Conservation (phyloP, 257 asterid genomes). For the Scutellaria minor region DNA sequence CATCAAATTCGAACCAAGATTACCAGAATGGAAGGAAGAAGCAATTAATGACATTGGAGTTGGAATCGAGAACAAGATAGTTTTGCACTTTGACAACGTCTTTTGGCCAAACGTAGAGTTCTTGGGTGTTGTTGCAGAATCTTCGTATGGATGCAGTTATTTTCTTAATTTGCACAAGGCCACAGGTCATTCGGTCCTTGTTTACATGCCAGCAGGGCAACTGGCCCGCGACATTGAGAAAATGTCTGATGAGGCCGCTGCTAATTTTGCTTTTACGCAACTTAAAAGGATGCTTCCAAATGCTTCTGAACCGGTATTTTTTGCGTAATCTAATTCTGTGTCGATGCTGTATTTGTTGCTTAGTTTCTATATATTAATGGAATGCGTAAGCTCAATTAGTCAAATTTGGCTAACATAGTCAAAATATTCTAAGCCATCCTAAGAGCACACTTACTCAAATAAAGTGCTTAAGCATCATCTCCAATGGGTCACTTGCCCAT, state of each 20-base stretch:
- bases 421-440: background rate
- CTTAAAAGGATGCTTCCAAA: slow-evolving; percentile 83
- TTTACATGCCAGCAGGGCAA: slow-evolving; percentile 96
- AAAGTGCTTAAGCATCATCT: background rate
- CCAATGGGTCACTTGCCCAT: no score
- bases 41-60: slow-evolving; percentile 87
- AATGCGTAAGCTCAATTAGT: background rate
- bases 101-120: slow-evolving; percentile 99
- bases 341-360: background rate
- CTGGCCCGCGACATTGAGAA: slow-evolving; percentile 91
- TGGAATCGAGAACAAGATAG: slow-evolving; percentile 96
- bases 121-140: slow-evolving; percentile 91
- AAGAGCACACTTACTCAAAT: background rate
- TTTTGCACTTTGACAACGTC: slow-evolving; percentile 74
- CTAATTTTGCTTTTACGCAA: slow-evolving; percentile 76
- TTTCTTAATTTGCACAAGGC: slow-evolving; percentile 98
- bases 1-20: slow-evolving; percentile 81
- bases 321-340: background rate
- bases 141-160: slow-evolving; percentile 84
- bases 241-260: slow-evolving; percentile 88
- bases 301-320: slow-evolving; percentile 79
- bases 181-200: slow-evolving; percentile 88
- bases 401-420: background rate
- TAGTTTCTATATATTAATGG: background rate
- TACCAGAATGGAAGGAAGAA: slow-evolving; percentile 94